Evolutionary conservation across 176 grass and related monocot species (phyloP).

Genomic region (Raddia distichophylla): DNA sequence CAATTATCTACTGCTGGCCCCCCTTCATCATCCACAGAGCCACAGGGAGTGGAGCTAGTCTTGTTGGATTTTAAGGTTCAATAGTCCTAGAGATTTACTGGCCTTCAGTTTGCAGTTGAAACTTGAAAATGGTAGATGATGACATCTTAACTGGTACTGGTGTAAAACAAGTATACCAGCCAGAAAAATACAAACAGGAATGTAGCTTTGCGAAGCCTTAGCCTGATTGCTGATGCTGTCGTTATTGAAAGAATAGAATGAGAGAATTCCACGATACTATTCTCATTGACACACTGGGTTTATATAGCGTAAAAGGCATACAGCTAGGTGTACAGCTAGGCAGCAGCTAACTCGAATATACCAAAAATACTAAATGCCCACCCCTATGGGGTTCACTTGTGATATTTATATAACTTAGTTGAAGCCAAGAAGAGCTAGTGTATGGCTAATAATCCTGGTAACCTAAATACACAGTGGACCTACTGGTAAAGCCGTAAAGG

Average conservation of each 20-base stretch:
- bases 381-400: too few species aligned
- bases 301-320: too few species aligned
- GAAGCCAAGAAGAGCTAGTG: neutral
- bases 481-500: neutral
- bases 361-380: too few species aligned
- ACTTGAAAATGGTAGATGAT: neutral
- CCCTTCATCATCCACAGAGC: neutral
- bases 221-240: too few species aligned
- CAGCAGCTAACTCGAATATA: too few species aligned
- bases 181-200: neutral
- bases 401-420: neutral
- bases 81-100: neutral
- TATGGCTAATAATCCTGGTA: conserved; percentile 8
- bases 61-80: neutral
- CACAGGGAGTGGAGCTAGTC: neutral
- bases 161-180: neutral
- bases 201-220: neutral
- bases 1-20: neutral
- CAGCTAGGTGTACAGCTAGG: too few species aligned
- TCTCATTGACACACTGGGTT: too few species aligned
- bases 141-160: neutral
- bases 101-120: neutral
- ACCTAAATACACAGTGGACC: neutral
- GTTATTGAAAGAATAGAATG: too few species aligned
- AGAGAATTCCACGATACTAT: too few species aligned